Conservation (phyloP, 169 alveolate genomes). For the Cryptosporidium tyzzeri region DNA sequence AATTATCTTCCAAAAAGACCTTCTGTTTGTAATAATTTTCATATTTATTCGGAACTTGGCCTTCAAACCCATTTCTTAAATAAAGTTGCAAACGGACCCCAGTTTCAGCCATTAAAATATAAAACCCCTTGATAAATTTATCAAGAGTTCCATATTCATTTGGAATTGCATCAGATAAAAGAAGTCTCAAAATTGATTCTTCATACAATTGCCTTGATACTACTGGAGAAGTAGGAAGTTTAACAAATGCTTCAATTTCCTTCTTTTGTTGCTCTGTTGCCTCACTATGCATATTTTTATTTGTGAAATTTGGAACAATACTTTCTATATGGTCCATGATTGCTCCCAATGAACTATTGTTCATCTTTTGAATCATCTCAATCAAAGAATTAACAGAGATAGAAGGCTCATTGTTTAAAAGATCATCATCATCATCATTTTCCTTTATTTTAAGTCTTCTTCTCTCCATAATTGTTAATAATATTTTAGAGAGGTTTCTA, state of each 20-base stretch:
- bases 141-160: constrained; percentile 36
- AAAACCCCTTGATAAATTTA: constrained; percentile 33
- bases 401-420: constrained; percentile 4
- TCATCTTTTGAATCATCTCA: constrained; percentile 24
- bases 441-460: constrained; percentile 11
- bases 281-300: constrained; percentile 39
- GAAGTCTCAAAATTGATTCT: constrained; percentile 27
- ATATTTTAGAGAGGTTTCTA: constrained; percentile 30
- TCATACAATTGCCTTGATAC: constrained; percentile 20
- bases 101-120: constrained; percentile 50
- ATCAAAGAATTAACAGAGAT: constrained; percentile 31
- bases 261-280: constrained; percentile 46
- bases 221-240: constrained; percentile 27
- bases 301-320: constrained; percentile 58
- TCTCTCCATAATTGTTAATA: constrained; percentile 19
- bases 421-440: constrained; percentile 23
- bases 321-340: constrained; percentile 40
- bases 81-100: constrained; percentile 27
- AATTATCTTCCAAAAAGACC: constrained; percentile 42
- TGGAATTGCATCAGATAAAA: constrained; percentile 44
- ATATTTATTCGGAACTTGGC: not conserved
- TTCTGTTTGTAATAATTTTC: not conserved
- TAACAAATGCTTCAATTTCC: constrained; percentile 34
- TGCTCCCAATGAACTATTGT: constrained; percentile 18
- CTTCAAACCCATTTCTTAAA: constrained; percentile 34